Percentiles rank a stretch among this genome's conserved stretches.
phyloP scores from a whole-genome alignment of 2,329 filamentous ascomycete species.

The Fusarium drepaniforme region DNA sequence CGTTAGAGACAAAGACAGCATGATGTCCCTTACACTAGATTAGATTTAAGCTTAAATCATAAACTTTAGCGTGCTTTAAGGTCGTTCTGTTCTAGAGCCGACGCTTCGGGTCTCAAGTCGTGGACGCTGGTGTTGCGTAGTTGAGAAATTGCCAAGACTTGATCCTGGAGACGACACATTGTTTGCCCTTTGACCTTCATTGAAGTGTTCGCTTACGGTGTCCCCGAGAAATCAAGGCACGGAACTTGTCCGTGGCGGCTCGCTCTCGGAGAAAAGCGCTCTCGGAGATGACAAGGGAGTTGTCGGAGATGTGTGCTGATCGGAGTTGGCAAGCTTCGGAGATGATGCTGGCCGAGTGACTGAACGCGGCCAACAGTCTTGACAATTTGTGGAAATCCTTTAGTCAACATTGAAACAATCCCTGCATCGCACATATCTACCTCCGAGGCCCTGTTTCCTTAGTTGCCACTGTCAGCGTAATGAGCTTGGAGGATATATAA shows the following conservation, averaged over 20 bases:
- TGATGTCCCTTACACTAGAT: not conserved
- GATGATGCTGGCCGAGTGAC: not conserved
- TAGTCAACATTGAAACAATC: not conserved
- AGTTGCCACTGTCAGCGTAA: not conserved
- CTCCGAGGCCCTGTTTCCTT: not conserved
- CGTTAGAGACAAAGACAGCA: not conserved
- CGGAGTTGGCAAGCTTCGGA: not conserved
- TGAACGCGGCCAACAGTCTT: not conserved
- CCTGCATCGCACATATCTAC: not conserved
- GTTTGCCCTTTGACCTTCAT: not conserved
- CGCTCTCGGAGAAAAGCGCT: not conserved
- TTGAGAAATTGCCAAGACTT: not conserved
- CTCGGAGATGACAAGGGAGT: not conserved
- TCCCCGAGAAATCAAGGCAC: not conserved
- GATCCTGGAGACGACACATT: fast-evolving
- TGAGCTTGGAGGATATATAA: not conserved
- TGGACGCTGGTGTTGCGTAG: not conserved
- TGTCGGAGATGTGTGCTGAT: not conserved
- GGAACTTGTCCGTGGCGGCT: not conserved
- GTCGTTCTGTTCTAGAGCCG: fast-evolving
- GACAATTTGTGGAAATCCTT: not conserved
- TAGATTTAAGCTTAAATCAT: not conserved
- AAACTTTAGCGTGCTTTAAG: not conserved
- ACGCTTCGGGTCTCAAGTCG: not conserved
- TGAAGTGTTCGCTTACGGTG: not conserved